Conservation (phyloP, 257 asterid genomes). For the Anisodus acutangulus region DNA sequence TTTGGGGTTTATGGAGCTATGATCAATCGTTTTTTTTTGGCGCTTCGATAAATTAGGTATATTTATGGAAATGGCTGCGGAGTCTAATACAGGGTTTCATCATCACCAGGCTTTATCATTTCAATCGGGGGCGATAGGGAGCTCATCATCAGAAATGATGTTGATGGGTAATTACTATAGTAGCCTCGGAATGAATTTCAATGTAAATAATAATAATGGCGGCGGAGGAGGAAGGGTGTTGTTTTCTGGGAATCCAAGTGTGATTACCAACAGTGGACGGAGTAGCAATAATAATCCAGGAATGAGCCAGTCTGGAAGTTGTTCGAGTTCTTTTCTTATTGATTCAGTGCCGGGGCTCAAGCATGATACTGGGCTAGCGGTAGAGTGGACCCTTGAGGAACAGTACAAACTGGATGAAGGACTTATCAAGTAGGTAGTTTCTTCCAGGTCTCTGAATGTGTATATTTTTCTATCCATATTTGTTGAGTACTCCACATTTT, state of each 20-base stretch:
- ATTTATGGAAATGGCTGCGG: slow-evolving; percentile 59
- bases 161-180: slow-evolving; percentile 52
- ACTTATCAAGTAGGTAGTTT: slow-evolving; percentile 77
- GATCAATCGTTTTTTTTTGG: not conserved
- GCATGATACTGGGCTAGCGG: slow-evolving; percentile 77
- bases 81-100: slow-evolving; percentile 60
- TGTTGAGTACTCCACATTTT: slow-evolving; percentile 6
- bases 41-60: not conserved
- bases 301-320: slow-evolving; percentile 47
- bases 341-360: slow-evolving; percentile 76
- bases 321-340: slow-evolving; percentile 51
- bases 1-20: slow-evolving; percentile 7
- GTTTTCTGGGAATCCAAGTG: slow-evolving; percentile 44
- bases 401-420: slow-evolving; percentile 83
- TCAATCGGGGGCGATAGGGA: slow-evolving; percentile 40
- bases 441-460: slow-evolving; percentile 41
- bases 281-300: slow-evolving; percentile 36
- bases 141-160: slow-evolving; percentile 46
- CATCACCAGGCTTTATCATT: slow-evolving; percentile 48
- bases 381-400: slow-evolving; percentile 85
- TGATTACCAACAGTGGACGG: slow-evolving; percentile 15
- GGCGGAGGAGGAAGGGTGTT: slow-evolving; percentile 48
- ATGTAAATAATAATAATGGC: slow-evolving; percentile 36
- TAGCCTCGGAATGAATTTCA: slow-evolving; percentile 43
- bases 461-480: not conserved